phyloP scores from a whole-genome alignment of 768 basidiomycete genomes.

The Tephrocybe sp. region DNA sequence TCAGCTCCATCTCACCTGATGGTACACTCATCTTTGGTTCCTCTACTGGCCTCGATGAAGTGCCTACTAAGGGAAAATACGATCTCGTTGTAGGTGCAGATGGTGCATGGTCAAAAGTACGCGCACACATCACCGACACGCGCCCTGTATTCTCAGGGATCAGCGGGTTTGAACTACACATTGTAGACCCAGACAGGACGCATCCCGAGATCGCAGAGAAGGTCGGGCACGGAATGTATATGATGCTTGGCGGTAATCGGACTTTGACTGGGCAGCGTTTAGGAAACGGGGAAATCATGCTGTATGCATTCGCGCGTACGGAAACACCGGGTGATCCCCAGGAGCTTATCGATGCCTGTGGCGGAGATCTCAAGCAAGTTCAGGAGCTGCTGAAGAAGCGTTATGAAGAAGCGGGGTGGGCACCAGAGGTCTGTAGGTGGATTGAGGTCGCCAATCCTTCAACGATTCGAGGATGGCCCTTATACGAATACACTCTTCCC shows the following conservation, averaged over 20 bases:
- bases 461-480: conserved; percentile 11
- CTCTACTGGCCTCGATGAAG: conserved; percentile 10
- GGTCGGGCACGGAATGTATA: conserved; percentile 28
- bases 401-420: conserved; percentile 9
- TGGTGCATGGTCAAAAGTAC: conserved; percentile 38
- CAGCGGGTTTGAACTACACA: conserved; percentile 15
- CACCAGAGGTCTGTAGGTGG: conserved; percentile 8
- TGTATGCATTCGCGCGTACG: conserved; percentile 4
- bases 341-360: conserved; percentile 5
- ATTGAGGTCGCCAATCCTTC: conserved; percentile 8
- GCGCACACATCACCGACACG: conserved; percentile 27
- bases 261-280: conserved; percentile 10
- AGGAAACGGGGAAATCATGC: conserved; percentile 12
- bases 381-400: conserved; percentile 3
- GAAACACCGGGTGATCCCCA: background rate
- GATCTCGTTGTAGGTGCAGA: conserved; percentile 27
- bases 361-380: conserved; percentile 1
- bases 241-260: conserved; percentile 10
- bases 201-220: conserved; percentile 22
- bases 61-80: conserved; percentile 10
- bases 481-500: conserved; percentile 14
- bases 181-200: conserved; percentile 9
- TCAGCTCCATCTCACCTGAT: conserved; percentile 10
- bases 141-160: conserved; percentile 32
- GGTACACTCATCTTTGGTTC: conserved; percentile 12